Evolutionary conservation across 2,329 filamentous ascomycete species (phyloP), one percentile per base, ranked within the genome.

Genomic region (Teratosphaeria epicoccoides): DNA sequence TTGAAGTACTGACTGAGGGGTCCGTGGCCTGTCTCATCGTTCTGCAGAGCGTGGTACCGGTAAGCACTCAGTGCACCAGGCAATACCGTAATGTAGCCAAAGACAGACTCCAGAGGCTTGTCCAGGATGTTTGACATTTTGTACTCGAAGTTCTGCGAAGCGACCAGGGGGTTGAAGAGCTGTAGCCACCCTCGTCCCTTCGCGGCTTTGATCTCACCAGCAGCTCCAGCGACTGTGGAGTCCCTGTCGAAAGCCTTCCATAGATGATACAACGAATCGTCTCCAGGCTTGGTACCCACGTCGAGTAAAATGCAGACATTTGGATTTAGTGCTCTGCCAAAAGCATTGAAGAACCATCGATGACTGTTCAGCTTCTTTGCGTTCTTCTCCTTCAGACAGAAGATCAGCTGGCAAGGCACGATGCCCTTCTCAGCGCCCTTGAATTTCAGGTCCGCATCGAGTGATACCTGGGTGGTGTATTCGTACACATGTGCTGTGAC

Each of bases 101-200:
- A 98, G 0, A 95, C 91, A 0, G 88, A 95, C 68, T 98, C 93
- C 2, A 98, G 75, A 0, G 93, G 93, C 70, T 98, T 98, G 68
- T 98, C 93, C 24, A 98, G 77, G 63, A 98, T 98, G 63, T 98
- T 98, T 40, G 89, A 95, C 88, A 98, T 96, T 71, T 98, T 98
- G 76, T 98, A 98, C 74, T 98, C 93, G 60, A 98, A 98, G 68
- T 98, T 98, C 64, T 98, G 93, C 45, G 89, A 95, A 0, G 93
- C 93, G 14, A 98, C 91, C 5, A 98, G 76, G 0, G 93, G 93
- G 63, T 98, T 98, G 45, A 98, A 74, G 14, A 98, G 77, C 56
- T 91, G 88, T 4, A 82, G 74, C 65, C 88, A 90, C 23, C 80
- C 83, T 59, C 84, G 88, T 6, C 93, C 93, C 68, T 96, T 95